Evolutionary conservation across 73 alveolate species (phyloP).

Genomic region (Halteria grandinella): DNA sequence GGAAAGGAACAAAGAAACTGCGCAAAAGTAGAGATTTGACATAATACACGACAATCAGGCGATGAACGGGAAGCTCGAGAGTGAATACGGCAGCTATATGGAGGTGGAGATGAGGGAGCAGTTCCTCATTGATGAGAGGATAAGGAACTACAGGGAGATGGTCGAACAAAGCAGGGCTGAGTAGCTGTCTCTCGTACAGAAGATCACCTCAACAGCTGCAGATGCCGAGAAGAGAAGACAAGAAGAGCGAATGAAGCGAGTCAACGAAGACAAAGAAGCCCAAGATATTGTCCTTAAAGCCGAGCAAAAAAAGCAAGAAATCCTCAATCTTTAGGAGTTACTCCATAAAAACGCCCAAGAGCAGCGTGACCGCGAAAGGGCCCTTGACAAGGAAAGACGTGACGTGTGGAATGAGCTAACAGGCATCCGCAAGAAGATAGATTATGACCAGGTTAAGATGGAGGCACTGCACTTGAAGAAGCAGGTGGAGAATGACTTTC

Average conservation of each 20-base stretch:
- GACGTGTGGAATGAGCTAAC: slow-evolving; percentile 5
- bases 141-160: not conserved
- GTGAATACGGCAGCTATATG: not conserved
- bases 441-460: slow-evolving; percentile 26
- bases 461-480: slow-evolving; percentile 30
- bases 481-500: slow-evolving; percentile 33
- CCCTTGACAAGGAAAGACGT: not conserved
- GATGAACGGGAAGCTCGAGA: not conserved
- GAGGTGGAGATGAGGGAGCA: slow-evolving; percentile 26
- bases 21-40: not conserved
- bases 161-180: slow-evolving; percentile 6
- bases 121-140: slow-evolving; percentile 18
- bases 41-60: not conserved
- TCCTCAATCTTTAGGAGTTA: not conserved
- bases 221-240: not conserved
- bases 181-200: not conserved
- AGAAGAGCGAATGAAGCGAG: not conserved
- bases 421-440: slow-evolving; percentile 9
- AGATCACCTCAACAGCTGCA: not conserved
- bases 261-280: slow-evolving; percentile 2
- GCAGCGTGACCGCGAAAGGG: not conserved
- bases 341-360: not conserved
- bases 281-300: slow-evolving; percentile 3
- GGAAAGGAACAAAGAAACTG: not conserved
- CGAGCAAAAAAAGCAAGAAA: not conserved